Base-by-base conservation (phyloP, 495 filamentous ascomycete species). In the Penicillium chermesinum region DNA sequence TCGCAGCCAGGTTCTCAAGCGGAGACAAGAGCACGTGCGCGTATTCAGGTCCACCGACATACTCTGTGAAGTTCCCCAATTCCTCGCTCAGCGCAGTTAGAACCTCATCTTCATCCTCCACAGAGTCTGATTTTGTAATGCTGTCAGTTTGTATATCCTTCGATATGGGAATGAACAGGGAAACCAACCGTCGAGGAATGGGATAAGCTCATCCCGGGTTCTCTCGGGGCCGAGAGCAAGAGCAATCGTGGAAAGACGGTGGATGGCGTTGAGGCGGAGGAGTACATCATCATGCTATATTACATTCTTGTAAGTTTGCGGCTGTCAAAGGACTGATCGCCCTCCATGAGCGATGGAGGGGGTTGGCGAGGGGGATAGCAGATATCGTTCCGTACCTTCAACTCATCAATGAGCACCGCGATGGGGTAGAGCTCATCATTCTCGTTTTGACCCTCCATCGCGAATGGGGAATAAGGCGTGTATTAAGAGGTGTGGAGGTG, bases 391-490 rank as follows among this genome's bases (percentile, higher is more conserved):
- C n/a, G 56, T 73, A 96, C 91, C 88, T 98, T 98, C 59, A 98
- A 77, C 82, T 98, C 93, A 71, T 98, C 93, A 72, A 98, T 98
- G 66, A 98, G 83, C 46, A 98, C 94, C 52, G 93, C 93, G 77
- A 98, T 98, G 61, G 93, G 93, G 70, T 96, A 97, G 53, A 98
- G 89, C 81, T 96, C 94, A 70, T 97, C 91, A 65, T 83, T 94
- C 72, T 86, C 81, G 55, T 76, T 78, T 59, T 83, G 81, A 54
- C 76, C 78, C 61, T 88, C 84, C 85, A 89, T 89, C 49, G 44
- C 57, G 69, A 58, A 58, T 58, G 38, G 22, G 19, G 44, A 60
- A 51, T 39, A 54, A 37, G 48, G 41, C 60, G 47, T 57, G 52
- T 51, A 34, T 55, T 53, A 58, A 44, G 45, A 50, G 41, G 50